These are phyloP conservation scores for Pseudocercospora fijiensis DNA, from an alignment of 2,329 filamentous ascomycete genomes.

Conservation along the genomic window DNA sequence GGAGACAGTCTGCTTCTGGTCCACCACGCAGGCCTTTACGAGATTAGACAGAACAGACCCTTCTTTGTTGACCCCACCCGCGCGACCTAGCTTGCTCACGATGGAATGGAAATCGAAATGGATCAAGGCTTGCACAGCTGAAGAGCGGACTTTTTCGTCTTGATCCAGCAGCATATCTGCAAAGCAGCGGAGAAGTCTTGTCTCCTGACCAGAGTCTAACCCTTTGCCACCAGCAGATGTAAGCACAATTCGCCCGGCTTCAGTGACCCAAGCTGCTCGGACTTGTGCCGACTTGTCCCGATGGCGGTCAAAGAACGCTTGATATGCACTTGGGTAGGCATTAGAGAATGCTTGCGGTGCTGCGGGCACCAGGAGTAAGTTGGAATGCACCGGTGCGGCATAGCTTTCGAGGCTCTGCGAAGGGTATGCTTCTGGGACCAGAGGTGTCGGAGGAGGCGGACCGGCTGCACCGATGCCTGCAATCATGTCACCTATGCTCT, in stretches of 20 bases:
- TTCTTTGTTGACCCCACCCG: conserved; percentile 70
- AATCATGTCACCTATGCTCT: conserved; percentile 93
- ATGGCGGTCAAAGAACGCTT: conserved; percentile 78
- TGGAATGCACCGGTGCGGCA: conserved; percentile 46
- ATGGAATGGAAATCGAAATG: conserved; percentile 78
- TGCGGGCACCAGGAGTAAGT: conserved; percentile 74
- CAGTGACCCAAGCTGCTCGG: conserved; percentile 80
- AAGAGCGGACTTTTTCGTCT: conserved; percentile 87
- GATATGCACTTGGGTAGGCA: conserved; percentile 73
- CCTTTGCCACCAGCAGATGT: conserved; percentile 90
- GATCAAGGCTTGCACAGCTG: conserved; percentile 81
- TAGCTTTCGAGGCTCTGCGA: conserved; percentile 55
- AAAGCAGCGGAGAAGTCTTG: conserved; percentile 65
- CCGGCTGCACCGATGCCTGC: conserved; percentile 90
- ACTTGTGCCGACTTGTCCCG: conserved; percentile 84
- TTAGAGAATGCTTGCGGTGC: conserved; percentile 89
- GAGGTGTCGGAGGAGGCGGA: conserved; percentile 66
- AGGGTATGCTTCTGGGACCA: conserved; percentile 86
- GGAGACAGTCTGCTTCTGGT: conserved; percentile 77
- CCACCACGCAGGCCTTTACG: conserved; percentile 76
- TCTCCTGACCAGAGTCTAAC: conserved; percentile 78
- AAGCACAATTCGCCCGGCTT: conserved; percentile 79
- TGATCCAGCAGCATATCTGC: conserved; percentile 79
- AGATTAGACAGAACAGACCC: conserved; percentile 79
- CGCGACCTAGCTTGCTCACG: conserved; percentile 74